These are phyloP conservation scores for Colletotrichum theobromicola DNA, from an alignment of 2,329 filamentous ascomycete species.

Conservation along the genomic window DNA sequence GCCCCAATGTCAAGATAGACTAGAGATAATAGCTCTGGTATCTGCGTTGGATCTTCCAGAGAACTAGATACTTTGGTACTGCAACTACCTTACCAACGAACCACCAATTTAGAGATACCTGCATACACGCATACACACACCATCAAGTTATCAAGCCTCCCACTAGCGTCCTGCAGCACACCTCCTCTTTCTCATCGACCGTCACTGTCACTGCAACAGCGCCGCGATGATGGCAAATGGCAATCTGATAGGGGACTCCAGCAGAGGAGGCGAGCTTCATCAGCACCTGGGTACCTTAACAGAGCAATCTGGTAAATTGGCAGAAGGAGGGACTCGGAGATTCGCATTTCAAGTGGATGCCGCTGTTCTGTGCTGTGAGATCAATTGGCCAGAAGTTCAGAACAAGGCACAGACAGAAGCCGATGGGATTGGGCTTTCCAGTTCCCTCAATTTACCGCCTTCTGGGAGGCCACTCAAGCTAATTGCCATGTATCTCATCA, in stretches of 20 bases:
- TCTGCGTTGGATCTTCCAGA: constrained; percentile 3
- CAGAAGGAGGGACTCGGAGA: neutral
- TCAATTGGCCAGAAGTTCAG: neutral
- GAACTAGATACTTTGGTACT: neutral
- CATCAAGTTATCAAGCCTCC: neutral
- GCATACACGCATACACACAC: neutral
- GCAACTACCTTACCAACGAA: neutral
- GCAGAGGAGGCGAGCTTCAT: neutral
- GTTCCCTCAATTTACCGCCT: neutral
- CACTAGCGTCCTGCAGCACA: neutral
- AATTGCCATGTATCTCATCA: neutral
- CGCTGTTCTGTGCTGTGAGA: neutral
- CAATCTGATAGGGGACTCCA: neutral
- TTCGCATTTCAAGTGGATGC: constrained; percentile 2
- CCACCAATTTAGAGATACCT: neutral
- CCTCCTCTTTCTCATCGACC: no score
- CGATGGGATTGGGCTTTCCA: neutral
- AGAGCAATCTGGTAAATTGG: constrained; percentile 2
- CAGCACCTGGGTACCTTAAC: neutral
- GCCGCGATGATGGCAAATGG: constrained; percentile 2
- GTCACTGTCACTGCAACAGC: constrained; percentile 1
- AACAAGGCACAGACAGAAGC: neutral
- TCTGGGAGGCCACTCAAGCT: neutral
- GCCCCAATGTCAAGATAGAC: neutral
- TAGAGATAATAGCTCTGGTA: neutral